phyloP scores from a whole-genome alignment of 1,284 basidiomycete species.

The Boletus calvinii region DNA sequence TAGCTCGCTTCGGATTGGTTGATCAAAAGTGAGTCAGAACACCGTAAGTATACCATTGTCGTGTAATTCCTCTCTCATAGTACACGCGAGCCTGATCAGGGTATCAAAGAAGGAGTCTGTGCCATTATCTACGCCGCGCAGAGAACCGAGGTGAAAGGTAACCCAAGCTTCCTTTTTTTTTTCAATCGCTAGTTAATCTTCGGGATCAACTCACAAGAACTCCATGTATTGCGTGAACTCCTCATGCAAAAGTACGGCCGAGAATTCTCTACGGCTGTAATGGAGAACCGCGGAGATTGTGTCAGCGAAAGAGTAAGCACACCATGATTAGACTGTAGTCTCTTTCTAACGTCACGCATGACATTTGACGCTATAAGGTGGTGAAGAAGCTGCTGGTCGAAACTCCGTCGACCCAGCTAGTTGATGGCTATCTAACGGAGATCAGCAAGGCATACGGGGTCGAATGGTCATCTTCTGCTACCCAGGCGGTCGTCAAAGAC shows the following conservation, averaged over 20 bases:
- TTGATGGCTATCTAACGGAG: conserved; percentile 85
- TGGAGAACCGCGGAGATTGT: conserved; percentile 80
- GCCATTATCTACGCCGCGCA: conserved; percentile 90
- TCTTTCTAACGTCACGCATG: conserved; percentile 1
- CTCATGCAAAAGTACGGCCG: conserved; percentile 93
- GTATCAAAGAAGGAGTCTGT: conserved; percentile 71
- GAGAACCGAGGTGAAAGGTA: conserved; percentile 87
- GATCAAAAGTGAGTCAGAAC: conserved; percentile 68
- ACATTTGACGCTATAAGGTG: conserved; percentile 45
- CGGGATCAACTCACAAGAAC: conserved; percentile 50
- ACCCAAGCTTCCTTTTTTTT: conserved; percentile 6
- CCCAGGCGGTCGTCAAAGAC: conserved; percentile 10
- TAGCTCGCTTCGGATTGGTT: conserved; percentile 88
- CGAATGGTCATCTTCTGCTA: conserved; percentile 54
- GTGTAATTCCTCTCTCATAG: conserved; percentile 37
- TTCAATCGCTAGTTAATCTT: conserved; percentile 7
- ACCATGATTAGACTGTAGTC: conserved; percentile 2
- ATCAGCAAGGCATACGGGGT: conserved; percentile 87
- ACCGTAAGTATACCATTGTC: background rate
- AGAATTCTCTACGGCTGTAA: conserved; percentile 75
- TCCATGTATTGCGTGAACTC: conserved; percentile 89
- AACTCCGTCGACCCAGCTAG: conserved; percentile 72
- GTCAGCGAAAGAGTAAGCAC: conserved; percentile 74
- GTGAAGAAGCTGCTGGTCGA: conserved; percentile 67
- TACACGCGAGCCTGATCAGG: conserved; percentile 79